Evolutionary conservation across 2,329 filamentous ascomycete genomes (phyloP), one percentile per base, ranked within the genome.

Genomic region (Fusarium continuum): DNA sequence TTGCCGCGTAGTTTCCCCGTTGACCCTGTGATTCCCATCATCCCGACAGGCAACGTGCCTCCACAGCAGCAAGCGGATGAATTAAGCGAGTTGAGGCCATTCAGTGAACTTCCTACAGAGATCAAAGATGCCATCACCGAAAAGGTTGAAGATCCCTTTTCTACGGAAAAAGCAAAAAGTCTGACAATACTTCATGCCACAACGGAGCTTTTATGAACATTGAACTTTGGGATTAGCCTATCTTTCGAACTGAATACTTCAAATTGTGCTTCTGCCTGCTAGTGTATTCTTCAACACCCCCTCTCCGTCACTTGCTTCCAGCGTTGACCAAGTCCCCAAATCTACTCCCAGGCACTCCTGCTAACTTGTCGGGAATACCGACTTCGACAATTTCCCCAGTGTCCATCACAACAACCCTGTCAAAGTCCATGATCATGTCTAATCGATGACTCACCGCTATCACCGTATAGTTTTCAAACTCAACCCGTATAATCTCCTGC

Each of bases 1-100:
- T 85, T 48, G 72, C 86, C 3, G 80, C 80, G 0, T 69, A 86
- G 6, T 86, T 80, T 69, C n/a, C 76, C 86, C 1, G 80, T 86
- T 4, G 83, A 86, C 56, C 84, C 83, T 0, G 62, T 78, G 19
- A 64, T 70, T 1, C 77, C 75, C 2, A 62, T 74, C 35, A 64
- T 75, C 20, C 67, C 57, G 28, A 75, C 74, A 6, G 72, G 66
- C 8, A 76, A 75, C 29, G 68, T 75, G 4, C 73, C 72, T 1
- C 73, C 73, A 1, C 73, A 76, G 48, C 70, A 73, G 46, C 52
- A 53, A 13, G 26, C 8, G 14, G 26, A 28, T 28, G 14, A 13
- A 13, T 14, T 11, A 11, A 48, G 25, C 20, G 25, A 43, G 28
- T 29, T 14, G 28, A 14, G 14, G 19, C 2, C n/a, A 4, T 26